Base-by-base conservation (phyloP, 345 rosid species). In the Salix purpurea region DNA sequence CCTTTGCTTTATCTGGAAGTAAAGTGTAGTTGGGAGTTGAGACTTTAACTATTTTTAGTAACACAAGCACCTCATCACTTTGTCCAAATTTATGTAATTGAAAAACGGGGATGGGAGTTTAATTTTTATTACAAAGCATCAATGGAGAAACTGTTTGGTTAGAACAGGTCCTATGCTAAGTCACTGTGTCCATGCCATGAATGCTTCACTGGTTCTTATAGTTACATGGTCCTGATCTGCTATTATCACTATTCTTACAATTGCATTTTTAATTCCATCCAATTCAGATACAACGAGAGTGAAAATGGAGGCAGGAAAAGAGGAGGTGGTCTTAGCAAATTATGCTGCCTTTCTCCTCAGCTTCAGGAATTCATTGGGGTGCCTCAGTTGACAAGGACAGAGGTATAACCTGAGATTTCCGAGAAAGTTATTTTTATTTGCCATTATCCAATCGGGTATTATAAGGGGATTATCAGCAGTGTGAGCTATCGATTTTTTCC, bases 261-360 rank as follows among this genome's bases (percentile, higher is more conserved):
- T 58, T 81, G 58, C 23, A 56, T 60, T 36, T 54, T 60, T 73
- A 46, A n/a, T 77, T 44, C 71, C 62, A 30, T 9, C 46, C 44
- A 74, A 73, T 60, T 39, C 83, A 83, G 89, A 80, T 81, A 84
- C 71, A 85, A 56, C 16, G 67, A 61, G 76, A 77, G 52, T 32
- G 56, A 70, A 66, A 73, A 40, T 69, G 89, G 77, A 79, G 79
- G 69, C 72, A 84, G 81, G 76, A 84, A 73, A 83, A 84, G 86
- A 79, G 86, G 81, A 24, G 86, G 88, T 71, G 90, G 88, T 75
- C 85, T 87, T 80, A 79, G 76, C 81, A 85, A 85, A 74, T 61
- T 81, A 50, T 81, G 85, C 69, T 73, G 81, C n/a, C 87, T 87
- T 42, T 87, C 90, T 46, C 88, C 88, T 11, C 84, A 79, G 81